These are phyloP conservation scores for Fomitiporia mediterranea DNA, from an alignment of 1,284 basidiomycete genomes.

Conservation along the genomic window DNA sequence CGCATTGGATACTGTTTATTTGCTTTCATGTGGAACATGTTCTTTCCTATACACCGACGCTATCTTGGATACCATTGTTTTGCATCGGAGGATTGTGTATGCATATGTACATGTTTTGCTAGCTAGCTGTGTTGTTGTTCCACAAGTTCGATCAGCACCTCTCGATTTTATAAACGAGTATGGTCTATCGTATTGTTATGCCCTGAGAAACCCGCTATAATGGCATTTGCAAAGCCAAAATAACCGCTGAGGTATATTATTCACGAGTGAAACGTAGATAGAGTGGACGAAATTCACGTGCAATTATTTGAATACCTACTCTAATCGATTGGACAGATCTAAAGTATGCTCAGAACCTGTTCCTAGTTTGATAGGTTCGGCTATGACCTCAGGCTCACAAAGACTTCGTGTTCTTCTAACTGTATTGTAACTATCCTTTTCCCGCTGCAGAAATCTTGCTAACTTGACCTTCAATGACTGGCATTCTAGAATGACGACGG, in stretches of 20 bases:
- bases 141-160: not conserved
- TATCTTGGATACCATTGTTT: not conserved
- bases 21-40: not conserved
- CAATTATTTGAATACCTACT: too few species aligned
- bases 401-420: slow-evolving; percentile 12
- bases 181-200: not conserved
- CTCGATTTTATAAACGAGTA: not conserved
- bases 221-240: too few species aligned
- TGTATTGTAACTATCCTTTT: not conserved
- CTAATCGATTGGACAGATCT: not conserved
- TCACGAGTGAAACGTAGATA: not conserved
- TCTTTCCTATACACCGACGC: not conserved
- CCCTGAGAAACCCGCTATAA: too few species aligned
- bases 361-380: too few species aligned
- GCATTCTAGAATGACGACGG: slow-evolving; percentile 78
- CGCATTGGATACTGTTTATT: not conserved
- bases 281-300: not conserved
- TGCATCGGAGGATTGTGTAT: not conserved
- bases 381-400: not conserved
- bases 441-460: not conserved
- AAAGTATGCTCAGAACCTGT: too few species aligned
- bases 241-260: too few species aligned
- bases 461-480: not conserved
- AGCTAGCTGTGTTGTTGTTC: not conserved
- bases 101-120: slow-evolving; percentile 14